Conservation (phyloP, 352 stramenopile species). For the Plasmopara halstedii region DNA sequence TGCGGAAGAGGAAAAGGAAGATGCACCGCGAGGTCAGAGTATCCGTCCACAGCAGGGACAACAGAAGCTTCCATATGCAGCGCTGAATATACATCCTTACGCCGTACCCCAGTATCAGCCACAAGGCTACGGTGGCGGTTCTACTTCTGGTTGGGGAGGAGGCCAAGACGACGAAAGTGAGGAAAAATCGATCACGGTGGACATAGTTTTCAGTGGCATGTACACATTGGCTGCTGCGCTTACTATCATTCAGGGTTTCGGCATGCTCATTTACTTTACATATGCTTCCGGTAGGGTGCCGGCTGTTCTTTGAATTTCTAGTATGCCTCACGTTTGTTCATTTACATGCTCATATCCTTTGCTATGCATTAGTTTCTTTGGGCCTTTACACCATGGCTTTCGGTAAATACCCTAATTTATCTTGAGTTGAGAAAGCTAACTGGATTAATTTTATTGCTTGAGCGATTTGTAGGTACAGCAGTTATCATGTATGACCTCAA, state of each 20-base stretch:
- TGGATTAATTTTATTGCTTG: slow-evolving; percentile 1
- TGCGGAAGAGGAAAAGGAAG: slow-evolving; percentile 61
- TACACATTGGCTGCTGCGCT: slow-evolving; percentile 78
- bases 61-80: slow-evolving; percentile 47
- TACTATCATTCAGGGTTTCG: slow-evolving; percentile 79
- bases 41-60: slow-evolving; percentile 8
- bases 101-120: slow-evolving; percentile 73
- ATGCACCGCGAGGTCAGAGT: slow-evolving; percentile 9
- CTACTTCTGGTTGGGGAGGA: slow-evolving; percentile 31
- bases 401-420: slow-evolving; percentile 22
- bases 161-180: slow-evolving; percentile 35
- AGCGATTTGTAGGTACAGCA: slow-evolving; percentile 28
- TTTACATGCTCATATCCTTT: background rate
- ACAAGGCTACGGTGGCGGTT: slow-evolving; percentile 34
- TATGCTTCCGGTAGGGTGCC: slow-evolving; percentile 39
- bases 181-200: slow-evolving; percentile 44
- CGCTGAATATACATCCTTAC: slow-evolving; percentile 75
- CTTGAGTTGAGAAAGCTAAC: background rate
- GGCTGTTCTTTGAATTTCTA: background rate
- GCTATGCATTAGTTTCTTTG: slow-evolving; percentile 35
- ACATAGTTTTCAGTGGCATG: slow-evolving; percentile 80
- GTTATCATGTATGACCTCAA: slow-evolving; percentile 84
- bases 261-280: slow-evolving; percentile 74
- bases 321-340: too few species aligned
- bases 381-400: slow-evolving; percentile 84